Percentiles rank a stretch among this genome's conserved stretches.
Conservation (phyloP, 768 basidiomycete genomes). For the Amyloporia xantha region DNA sequence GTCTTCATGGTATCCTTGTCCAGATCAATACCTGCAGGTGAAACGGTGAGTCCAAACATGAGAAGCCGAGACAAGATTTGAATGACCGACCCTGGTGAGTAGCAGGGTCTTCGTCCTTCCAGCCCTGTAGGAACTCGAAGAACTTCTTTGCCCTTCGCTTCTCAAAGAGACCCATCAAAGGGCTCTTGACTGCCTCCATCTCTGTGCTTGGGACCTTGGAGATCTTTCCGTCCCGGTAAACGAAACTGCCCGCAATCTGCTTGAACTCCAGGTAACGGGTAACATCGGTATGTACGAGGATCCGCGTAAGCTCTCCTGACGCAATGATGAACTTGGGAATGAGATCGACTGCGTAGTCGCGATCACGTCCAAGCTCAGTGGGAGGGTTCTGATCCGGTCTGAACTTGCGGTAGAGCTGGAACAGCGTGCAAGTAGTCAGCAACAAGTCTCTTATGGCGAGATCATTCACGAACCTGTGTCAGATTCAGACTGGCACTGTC, state of each 20-base stretch:
- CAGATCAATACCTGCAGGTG: conserved; percentile 65
- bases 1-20: conserved; percentile 90
- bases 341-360: conserved; percentile 97
- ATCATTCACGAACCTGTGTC: conserved; percentile 66
- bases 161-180: conserved; percentile 99
- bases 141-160: conserved; percentile 98
- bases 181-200: conserved; percentile 91
- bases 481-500: conserved; percentile 96
- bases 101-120: conserved; percentile 92
- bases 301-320: conserved; percentile 94
- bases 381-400: conserved; percentile 71
- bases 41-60: not conserved
- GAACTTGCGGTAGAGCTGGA: conserved; percentile 94
- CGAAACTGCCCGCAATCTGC: conserved; percentile 97
- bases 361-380: conserved; percentile 84
- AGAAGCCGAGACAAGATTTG: not conserved
- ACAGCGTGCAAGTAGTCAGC: conserved; percentile 9
- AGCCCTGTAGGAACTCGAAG: conserved; percentile 93
- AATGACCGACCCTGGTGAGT: conserved; percentile 79
- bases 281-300: conserved; percentile 98
- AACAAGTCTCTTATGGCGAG: conserved; percentile 6
- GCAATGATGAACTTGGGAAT: conserved; percentile 99
- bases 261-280: conserved; percentile 99
- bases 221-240: conserved; percentile 94
- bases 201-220: conserved; percentile 97